phyloP scores from a whole-genome alignment of 129 eudicot species.

The Artemisia tridentata region DNA sequence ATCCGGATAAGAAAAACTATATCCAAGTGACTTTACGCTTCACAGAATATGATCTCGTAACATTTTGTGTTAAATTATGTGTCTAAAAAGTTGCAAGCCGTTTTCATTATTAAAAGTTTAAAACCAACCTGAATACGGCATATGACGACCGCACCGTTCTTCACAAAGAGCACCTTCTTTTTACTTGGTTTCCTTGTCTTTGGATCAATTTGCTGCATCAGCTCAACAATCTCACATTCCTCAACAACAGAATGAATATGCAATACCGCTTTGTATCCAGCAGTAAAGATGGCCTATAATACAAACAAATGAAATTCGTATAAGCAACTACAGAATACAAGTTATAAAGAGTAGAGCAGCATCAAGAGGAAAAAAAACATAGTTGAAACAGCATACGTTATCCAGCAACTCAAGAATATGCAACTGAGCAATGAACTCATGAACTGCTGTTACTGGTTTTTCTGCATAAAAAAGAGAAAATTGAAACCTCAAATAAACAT shows the following conservation, averaged over 20 bases:
- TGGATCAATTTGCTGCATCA: conserved; percentile 76
- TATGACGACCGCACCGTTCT: conserved; percentile 70
- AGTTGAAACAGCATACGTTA: conserved; percentile 46
- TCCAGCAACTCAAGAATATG: conserved; percentile 89
- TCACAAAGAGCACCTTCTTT: conserved; percentile 81
- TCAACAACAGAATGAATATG: conserved; percentile 92
- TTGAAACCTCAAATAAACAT: not conserved
- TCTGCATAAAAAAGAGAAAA: conserved; percentile 44
- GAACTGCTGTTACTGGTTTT: conserved; percentile 67
- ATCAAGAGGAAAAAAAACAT: not conserved
- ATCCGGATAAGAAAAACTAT: too few species aligned
- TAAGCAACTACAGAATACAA: not conserved
- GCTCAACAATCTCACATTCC: conserved; percentile 93
- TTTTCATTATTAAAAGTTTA: not conserved
- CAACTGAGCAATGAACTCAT: conserved; percentile 82
- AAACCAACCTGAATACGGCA: conserved; percentile 84
- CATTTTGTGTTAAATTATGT: too few species aligned
- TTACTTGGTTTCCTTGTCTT: conserved; percentile 80
- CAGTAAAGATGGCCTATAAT: conserved; percentile 82
- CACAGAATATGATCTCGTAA: too few species aligned
- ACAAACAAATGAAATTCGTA: not conserved
- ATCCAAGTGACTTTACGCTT: too few species aligned
- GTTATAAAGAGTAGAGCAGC: conserved; percentile 1
- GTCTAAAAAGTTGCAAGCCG: not conserved
- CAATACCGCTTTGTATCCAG: conserved; percentile 95